phyloP scores from a whole-genome alignment of 129 eudicot species.

The Artemisia argyi region DNA sequence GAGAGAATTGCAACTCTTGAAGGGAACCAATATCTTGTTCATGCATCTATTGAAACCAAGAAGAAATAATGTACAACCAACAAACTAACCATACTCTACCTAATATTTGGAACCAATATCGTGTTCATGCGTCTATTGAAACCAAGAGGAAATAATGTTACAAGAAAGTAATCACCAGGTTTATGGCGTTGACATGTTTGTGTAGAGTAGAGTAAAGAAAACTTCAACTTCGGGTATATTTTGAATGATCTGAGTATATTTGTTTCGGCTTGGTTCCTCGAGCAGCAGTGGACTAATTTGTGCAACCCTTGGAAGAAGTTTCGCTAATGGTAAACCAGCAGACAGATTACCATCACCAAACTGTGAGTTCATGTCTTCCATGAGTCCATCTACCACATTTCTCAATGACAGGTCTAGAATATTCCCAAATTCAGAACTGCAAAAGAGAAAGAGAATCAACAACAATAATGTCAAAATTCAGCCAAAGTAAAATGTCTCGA shows the following conservation, averaged over 20 bases:
- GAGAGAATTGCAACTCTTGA: not conserved
- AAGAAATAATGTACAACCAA: not conserved
- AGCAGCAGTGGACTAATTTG: conserved; percentile 61
- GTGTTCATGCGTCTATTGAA: no score
- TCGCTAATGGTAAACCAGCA: conserved; percentile 68
- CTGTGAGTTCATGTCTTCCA: conserved; percentile 59
- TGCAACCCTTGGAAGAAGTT: conserved; percentile 66
- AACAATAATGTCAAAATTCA: not conserved
- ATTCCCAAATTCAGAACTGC: conserved; percentile 73
- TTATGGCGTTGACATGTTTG: conserved; percentile 50
- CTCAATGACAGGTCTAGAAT: conserved; percentile 66
- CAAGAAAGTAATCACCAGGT: not conserved
- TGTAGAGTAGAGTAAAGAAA: conserved; percentile 82
- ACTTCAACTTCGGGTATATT: conserved; percentile 74
- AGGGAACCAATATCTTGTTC: not conserved
- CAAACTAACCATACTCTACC: not conserved
- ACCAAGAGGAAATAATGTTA: not conserved
- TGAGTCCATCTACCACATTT: conserved; percentile 54
- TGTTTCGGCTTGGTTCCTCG: conserved; percentile 58
- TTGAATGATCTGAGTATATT: conserved; percentile 56
- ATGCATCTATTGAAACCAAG: no score
- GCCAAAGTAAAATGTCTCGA: not conserved
- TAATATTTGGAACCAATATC: not conserved
- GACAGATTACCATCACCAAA: conserved; percentile 44
- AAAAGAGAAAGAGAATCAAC: conserved; percentile 7